phyloP scores from a whole-genome alignment of 768 basidiomycete genomes.

The Termitomyces heimii region DNA sequence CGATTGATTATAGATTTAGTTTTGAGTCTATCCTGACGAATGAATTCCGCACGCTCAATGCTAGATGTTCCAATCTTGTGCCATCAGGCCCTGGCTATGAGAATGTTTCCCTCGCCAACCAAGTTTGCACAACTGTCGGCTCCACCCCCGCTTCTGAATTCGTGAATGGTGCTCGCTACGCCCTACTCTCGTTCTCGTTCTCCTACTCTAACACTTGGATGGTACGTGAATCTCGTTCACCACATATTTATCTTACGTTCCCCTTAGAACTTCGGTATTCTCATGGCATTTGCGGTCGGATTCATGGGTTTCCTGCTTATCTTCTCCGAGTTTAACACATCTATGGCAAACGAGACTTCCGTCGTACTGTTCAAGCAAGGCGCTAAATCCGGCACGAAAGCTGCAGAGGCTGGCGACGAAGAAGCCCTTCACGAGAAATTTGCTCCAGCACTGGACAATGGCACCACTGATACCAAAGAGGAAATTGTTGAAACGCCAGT shows the following conservation, averaged over 20 bases:
- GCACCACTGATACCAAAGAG: slow-evolving; percentile 17
- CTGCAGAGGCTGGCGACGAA: slow-evolving; percentile 23
- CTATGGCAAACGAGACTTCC: slow-evolving; percentile 28
- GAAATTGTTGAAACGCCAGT: slow-evolving; percentile 27
- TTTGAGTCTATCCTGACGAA: slow-evolving; percentile 77
- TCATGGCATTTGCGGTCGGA: slow-evolving; percentile 54
- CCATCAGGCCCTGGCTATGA: slow-evolving; percentile 63
- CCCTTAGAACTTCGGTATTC: slow-evolving; percentile 59
- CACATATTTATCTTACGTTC: not conserved
- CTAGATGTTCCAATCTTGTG: slow-evolving; percentile 50
- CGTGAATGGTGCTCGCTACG: slow-evolving; percentile 55
- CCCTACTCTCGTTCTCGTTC: slow-evolving; percentile 45
- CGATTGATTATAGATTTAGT: slow-evolving; percentile 24
- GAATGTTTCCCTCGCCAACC: slow-evolving; percentile 49
- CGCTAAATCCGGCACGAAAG: slow-evolving; percentile 18
- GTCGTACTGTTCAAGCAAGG: slow-evolving; percentile 65
- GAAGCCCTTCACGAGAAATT: slow-evolving; percentile 31
- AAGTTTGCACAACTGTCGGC: slow-evolving; percentile 74
- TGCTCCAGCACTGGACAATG: not conserved
- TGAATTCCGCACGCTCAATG: slow-evolving; percentile 71
- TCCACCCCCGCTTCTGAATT: slow-evolving; percentile 48
- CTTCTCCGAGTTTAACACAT: slow-evolving; percentile 50
- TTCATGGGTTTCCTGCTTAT: slow-evolving; percentile 51
- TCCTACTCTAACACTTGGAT: slow-evolving; percentile 19
- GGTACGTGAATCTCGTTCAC: slow-evolving; percentile 6